Evolutionary conservation across 768 basidiomycete genomes (phyloP).

Genomic region (Trametes sanguinea): DNA sequence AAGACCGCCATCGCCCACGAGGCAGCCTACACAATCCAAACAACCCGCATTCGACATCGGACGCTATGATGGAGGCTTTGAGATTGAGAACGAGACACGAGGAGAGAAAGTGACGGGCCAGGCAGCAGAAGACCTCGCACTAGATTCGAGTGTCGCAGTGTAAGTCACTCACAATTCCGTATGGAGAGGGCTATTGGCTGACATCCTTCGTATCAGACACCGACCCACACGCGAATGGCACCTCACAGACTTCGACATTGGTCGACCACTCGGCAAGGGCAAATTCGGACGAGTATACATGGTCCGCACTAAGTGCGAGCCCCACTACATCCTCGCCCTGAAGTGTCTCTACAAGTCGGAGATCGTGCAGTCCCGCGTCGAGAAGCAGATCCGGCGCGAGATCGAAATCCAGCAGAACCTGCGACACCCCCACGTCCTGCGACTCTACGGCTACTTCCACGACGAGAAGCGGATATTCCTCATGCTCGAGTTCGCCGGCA

Average conservation of each 20-base stretch:
- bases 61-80: conserved; percentile 95
- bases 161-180: conserved; percentile 35
- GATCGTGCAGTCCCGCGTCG: conserved; percentile 86
- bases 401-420: conserved; percentile 98
- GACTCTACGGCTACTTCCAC: conserved; percentile 97
- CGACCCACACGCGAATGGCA: conserved; percentile 84
- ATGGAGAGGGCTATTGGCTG: background rate
- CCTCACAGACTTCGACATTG: conserved; percentile 88
- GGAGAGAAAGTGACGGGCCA: conserved; percentile 76
- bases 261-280: conserved; percentile 95
- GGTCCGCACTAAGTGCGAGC: conserved; percentile 87
- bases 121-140: conserved; percentile 76
- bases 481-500: conserved; percentile 97
- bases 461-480: conserved; percentile 97
- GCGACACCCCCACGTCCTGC: conserved; percentile 91
- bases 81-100: conserved; percentile 80
- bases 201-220: conserved; percentile 42
- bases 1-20: conserved; percentile 23
- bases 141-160: conserved; percentile 80
- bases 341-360: conserved; percentile 98
- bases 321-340: conserved; percentile 92
- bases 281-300: conserved; percentile 99
- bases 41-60: conserved; percentile 68
- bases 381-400: conserved; percentile 96
- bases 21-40: conserved; percentile 23